Base-by-base conservation (phyloP, 176 grass and related monocot species). In the Elymus sibiricus region DNA sequence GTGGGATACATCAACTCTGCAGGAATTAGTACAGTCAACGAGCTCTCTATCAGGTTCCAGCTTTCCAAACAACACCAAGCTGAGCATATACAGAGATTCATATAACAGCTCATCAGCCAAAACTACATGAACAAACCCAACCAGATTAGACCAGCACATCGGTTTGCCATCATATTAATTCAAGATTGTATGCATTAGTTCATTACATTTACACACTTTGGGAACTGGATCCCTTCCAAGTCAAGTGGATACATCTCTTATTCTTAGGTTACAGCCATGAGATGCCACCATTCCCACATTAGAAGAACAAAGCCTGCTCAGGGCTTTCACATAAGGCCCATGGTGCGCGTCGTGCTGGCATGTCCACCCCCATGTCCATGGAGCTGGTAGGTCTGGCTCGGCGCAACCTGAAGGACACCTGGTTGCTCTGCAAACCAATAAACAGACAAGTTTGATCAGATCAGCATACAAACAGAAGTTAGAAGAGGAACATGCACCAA, bases 321-420 rank as follows among this genome's bases (percentile, higher is more conserved):
- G 28, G 11, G 11, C 65, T 26, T 63, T 91, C 77, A 87, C 82
- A 84, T 84, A 63, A 91, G 85, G 51, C 76, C 85, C 76, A 85
- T 4, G 69, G 67, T 76, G 40, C 34, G 86, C 19, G 49, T 91
- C 3, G 67, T 15, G 27, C 22, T 16, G 10, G 32, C 66, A 58
- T 58, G 80, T 82, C 80, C 65, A 15, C 67, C 34, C 34, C 12
- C 74, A 17, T 86, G 42, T 84, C 88, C 94, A 87, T 94, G 91
- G 72, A 98, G 93, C 40, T 89, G 84, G 69, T 81, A 76, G 1
- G 91, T 95, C 86, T 81, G 78, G 70, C 90, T 94, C 7, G 89
- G 91, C 39, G 86, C 69, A 46, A 95, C 90, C 86, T 95, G 96
- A 87, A 98, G 86, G 35, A 98, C 96, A 46, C 89, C 82, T 35